phyloP scores from a whole-genome alignment of 2,329 filamentous ascomycete genomes.

The Paraconiothyrium sp. region DNA sequence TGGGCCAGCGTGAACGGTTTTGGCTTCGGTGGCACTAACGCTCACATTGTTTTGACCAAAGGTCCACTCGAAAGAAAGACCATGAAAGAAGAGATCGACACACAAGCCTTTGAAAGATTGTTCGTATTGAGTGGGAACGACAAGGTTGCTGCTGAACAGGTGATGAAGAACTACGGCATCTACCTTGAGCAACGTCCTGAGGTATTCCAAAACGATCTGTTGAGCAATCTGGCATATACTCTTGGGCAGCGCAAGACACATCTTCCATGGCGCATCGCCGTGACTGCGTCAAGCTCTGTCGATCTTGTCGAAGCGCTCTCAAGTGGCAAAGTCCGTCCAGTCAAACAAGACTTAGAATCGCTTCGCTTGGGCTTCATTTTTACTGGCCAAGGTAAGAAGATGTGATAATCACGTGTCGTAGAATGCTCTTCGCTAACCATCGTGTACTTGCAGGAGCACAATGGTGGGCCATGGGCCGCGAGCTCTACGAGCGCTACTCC shows the following conservation, averaged over 20 bases:
- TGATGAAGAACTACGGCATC: constrained; percentile 34
- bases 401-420: too few relatives aligned
- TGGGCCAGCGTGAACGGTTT: constrained; percentile 60
- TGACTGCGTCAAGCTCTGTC: constrained; percentile 24
- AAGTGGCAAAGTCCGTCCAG: constrained; percentile 28
- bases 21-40: constrained; percentile 55
- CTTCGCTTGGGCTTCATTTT: constrained; percentile 37
- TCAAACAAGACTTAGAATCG: constrained; percentile 29
- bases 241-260: constrained; percentile 34
- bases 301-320: constrained; percentile 30
- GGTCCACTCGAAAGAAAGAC: constrained; percentile 30
- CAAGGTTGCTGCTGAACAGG: constrained; percentile 25
- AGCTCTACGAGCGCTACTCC: constrained; percentile 22
- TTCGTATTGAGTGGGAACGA: constrained; percentile 35
- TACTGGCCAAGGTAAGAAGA: constrained; percentile 40
- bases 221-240: constrained; percentile 39
- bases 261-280: constrained; percentile 33
- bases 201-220: constrained; percentile 35
- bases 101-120: constrained; percentile 25
- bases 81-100: constrained; percentile 35
- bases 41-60: constrained; percentile 39
- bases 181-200: constrained; percentile 39
- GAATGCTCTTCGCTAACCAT: not conserved
- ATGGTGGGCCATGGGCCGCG: constrained; percentile 43
- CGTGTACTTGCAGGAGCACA: constrained; percentile 27